Conservation (phyloP, 495 filamentous ascomycete genomes). For the Bathelium albidoporum region DNA sequence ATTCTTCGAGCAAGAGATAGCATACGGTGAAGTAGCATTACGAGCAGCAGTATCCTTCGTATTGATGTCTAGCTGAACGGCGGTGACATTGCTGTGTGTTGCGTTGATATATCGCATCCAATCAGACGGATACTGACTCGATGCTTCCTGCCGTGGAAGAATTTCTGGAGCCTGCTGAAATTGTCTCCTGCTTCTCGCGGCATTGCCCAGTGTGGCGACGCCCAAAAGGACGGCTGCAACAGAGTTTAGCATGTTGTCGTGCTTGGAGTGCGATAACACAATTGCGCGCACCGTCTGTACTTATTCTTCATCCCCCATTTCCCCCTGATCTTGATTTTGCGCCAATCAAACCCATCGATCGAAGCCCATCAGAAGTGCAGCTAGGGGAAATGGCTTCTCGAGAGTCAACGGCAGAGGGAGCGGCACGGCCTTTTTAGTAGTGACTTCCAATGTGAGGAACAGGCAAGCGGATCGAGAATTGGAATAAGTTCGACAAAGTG, state of each 20-base stretch:
- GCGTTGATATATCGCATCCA: background rate
- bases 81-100: background rate
- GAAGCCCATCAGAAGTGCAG: background rate
- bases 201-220: background rate
- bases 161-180: background rate
- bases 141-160: background rate
- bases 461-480: background rate
- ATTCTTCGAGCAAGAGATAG: background rate
- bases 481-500: background rate
- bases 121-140: background rate
- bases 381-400: background rate
- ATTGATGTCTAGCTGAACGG: background rate
- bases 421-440: background rate
- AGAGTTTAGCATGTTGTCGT: background rate
- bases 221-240: background rate
- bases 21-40: background rate
- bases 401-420: background rate
- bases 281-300: background rate
- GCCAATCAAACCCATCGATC: background rate
- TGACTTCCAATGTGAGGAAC: background rate
- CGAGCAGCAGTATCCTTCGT: background rate
- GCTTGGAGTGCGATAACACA: background rate
- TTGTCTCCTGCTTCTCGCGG: background rate
- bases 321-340: background rate
- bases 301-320: background rate